Evolutionary conservation across 768 basidiomycete genomes (phyloP).

Genomic region (Tylopilus rubrobrunneus): DNA sequence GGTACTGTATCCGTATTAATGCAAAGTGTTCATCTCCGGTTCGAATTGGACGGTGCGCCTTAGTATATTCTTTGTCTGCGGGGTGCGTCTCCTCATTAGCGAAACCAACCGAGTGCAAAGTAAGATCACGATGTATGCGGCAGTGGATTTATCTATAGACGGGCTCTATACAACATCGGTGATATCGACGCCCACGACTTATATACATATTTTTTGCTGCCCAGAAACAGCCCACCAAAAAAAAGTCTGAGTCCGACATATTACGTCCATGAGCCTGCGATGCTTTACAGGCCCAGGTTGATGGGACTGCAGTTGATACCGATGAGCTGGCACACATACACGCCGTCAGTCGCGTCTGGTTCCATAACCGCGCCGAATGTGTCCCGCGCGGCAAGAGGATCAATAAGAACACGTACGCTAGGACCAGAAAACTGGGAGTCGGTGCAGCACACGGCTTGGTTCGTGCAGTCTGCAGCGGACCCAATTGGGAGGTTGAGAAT

Average conservation of each 20-base stretch:
- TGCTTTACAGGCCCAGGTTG: not conserved
- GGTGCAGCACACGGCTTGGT: conserved; percentile 12
- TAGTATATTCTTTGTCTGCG: not conserved
- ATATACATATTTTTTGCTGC: not conserved
- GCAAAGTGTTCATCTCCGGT: not conserved
- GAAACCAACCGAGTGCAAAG: not conserved
- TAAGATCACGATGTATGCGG: not conserved
- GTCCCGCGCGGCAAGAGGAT: not conserved
- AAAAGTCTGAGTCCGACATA: not conserved
- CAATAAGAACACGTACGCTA: not conserved
- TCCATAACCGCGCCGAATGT: too few species aligned
- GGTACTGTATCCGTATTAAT: conserved; percentile 14
- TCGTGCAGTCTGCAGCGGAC: not conserved
- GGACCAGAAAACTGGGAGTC: not conserved
- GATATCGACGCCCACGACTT: not conserved
- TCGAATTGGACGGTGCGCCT: not conserved
- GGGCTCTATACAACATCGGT: not conserved
- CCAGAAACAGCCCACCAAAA: not conserved
- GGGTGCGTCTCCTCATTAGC: not conserved
- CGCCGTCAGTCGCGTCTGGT: not conserved
- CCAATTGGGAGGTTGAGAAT: not conserved
- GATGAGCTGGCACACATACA: not conserved
- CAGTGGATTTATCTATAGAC: not conserved
- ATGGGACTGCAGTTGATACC: conserved; percentile 8
- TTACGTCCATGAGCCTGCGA: not conserved